Percentiles rank a stretch among this genome's conserved stretches.
Evolutionary conservation across 139 green algal genomes (phyloP).

Genomic region (Volvox reticuliferus): DNA sequence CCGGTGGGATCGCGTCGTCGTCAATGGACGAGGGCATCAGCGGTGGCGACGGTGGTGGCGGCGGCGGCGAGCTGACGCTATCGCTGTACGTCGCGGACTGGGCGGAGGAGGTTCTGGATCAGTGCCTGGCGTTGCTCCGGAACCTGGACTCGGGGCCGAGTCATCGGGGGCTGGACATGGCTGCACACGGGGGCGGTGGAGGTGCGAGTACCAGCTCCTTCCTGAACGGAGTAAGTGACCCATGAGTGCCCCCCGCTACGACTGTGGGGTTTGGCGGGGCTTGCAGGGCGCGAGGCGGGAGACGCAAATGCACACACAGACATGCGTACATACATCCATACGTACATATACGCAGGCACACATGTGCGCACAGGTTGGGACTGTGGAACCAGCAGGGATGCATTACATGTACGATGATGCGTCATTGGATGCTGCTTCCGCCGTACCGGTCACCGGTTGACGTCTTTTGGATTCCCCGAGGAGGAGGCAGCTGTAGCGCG

Average conservation of each 20-base stretch:
- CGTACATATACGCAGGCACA: too few relatives aligned
- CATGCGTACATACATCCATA: neutral
- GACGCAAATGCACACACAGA: too few relatives aligned
- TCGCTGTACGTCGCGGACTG: conserved; percentile 81
- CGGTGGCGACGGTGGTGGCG: neutral
- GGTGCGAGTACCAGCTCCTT: neutral
- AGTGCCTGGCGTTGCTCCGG: conserved; percentile 75
- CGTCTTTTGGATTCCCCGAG: too few relatives aligned
- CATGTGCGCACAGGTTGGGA: too few relatives aligned
- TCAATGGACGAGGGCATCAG: neutral
- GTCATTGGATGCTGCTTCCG: too few relatives aligned
- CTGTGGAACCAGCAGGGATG: too few relatives aligned
- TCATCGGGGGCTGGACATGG: conserved; percentile 56
- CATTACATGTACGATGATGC: too few relatives aligned
- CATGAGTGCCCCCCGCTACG: too few relatives aligned
- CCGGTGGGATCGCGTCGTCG: conserved; percentile 14
- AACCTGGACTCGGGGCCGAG: conserved; percentile 82
- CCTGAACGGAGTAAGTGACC: neutral
- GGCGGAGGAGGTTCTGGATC: conserved; percentile 83
- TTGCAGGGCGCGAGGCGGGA: too few relatives aligned
- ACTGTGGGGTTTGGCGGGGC: neutral
- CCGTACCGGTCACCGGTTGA: too few relatives aligned
- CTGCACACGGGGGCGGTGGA: neutral
- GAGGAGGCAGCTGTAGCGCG: too few relatives aligned
- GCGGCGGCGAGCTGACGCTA: conserved; percentile 27